These are phyloP conservation scores for Drosera capensis DNA, from an alignment of 148 eudicot species.

Conservation along the genomic window DNA sequence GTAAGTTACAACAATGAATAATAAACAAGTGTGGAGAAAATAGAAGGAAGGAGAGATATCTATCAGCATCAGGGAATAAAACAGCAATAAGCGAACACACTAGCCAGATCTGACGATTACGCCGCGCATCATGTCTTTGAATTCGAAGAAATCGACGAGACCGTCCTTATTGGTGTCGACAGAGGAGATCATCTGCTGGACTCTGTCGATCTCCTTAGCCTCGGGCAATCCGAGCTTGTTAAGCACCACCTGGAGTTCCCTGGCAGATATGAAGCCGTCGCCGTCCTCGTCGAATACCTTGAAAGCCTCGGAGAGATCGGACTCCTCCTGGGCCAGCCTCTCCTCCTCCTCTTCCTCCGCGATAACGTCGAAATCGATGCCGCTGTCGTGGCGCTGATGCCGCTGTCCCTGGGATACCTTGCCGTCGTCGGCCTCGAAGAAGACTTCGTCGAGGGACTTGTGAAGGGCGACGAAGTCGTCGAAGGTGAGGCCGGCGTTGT, in stretches of 20 bases:
- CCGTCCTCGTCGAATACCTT: constrained; percentile 90
- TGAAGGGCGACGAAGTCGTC: constrained; percentile 57
- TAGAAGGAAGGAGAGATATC: not conserved
- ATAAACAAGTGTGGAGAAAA: no score
- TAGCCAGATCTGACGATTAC: constrained; percentile 17
- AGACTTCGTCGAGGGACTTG: constrained; percentile 30
- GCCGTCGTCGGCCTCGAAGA: constrained; percentile 19
- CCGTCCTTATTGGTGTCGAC: constrained; percentile 64
- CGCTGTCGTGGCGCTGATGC: not conserved
- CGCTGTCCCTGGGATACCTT: not conserved
- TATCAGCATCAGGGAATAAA: no score
- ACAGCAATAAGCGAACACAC: not conserved
- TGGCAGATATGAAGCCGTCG: constrained; percentile 74
- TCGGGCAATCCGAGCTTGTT: constrained; percentile 54
- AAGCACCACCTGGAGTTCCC: constrained; percentile 52
- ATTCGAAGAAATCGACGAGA: constrained; percentile 63
- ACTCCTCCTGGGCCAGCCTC: constrained; percentile 24
- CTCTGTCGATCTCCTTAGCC: constrained; percentile 36
- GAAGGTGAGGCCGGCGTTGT: constrained; percentile 28
- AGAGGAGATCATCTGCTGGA: constrained; percentile 58
- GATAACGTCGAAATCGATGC: not conserved
- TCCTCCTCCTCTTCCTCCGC: not conserved
- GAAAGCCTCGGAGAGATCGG: constrained; percentile 70
- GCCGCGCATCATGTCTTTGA: constrained; percentile 79
- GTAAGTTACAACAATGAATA: no score